phyloP scores from a whole-genome alignment of 2,329 filamentous ascomycete genomes.

The Fusarium mexicanum region DNA sequence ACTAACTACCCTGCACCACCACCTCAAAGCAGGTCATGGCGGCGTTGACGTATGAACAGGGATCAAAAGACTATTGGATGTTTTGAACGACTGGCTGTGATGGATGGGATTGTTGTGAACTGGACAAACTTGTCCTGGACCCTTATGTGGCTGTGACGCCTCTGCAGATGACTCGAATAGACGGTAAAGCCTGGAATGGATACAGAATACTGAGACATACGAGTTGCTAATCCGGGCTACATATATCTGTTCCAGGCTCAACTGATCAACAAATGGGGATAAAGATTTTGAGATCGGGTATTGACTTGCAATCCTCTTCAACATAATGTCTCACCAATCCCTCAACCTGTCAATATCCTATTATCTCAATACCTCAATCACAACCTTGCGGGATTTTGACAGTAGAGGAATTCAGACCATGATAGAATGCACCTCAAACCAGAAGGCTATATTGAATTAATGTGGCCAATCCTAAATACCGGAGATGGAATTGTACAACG shows the following conservation, averaged over 20 bases:
- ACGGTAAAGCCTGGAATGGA: slow-evolving; percentile 21
- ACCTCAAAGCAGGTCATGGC: slow-evolving; percentile 2
- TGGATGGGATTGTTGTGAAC: neutral
- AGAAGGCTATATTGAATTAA: neutral
- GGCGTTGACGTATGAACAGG: neutral
- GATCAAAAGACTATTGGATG: neutral
- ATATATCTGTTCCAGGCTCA: neutral
- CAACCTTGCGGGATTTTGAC: slow-evolving; percentile 32
- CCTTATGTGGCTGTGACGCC: neutral
- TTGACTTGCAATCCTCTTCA: slow-evolving; percentile 5
- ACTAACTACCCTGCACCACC: slow-evolving; percentile 26
- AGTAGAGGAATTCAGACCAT: neutral
- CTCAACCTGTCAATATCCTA: neutral
- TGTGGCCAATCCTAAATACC: slow-evolving; percentile 20
- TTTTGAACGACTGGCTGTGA: neutral
- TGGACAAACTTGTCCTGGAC: neutral
- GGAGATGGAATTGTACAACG: slow-evolving; percentile 9
- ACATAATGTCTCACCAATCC: slow-evolving; percentile 1
- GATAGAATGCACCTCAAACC: neutral
- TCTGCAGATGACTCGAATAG: neutral
- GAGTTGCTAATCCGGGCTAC: neutral
- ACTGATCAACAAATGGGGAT: neutral
- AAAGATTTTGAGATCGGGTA: neutral
- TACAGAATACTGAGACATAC: neutral
- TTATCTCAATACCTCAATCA: neutral